Conservation (phyloP, 345 rosid species). For the Citrus maxima region DNA sequence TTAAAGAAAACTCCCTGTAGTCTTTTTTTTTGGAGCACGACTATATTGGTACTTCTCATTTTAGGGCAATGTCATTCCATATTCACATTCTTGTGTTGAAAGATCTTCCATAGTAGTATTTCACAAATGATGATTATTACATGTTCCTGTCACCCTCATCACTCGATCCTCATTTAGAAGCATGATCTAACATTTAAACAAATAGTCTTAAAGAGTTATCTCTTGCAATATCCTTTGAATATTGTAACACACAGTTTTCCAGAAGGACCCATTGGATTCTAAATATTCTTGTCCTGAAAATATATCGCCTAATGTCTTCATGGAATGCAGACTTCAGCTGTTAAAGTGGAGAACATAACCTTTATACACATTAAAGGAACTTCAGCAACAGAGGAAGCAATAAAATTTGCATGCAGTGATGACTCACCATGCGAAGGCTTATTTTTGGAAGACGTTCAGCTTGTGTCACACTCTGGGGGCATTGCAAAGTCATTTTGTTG, state of each 20-base stretch:
- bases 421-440: slow-evolving; percentile 55
- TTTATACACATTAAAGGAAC: slow-evolving; percentile 61
- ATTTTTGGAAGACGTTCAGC: slow-evolving; percentile 60
- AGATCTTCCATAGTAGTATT: neutral
- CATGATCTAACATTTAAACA: neutral
- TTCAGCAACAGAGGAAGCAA: slow-evolving; percentile 72
- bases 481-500: slow-evolving; percentile 59
- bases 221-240: neutral
- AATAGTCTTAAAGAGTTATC: too few relatives aligned
- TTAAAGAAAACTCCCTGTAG: neutral
- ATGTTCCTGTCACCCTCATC: neutral
- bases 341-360: slow-evolving; percentile 58
- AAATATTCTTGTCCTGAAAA: neutral
- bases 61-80: neutral
- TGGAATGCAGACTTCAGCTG: slow-evolving; percentile 67
- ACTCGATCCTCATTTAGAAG: neutral
- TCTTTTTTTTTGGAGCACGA: neutral
- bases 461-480: slow-evolving; percentile 36
- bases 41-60: neutral
- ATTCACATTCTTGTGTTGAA: neutral
- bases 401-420: slow-evolving; percentile 73
- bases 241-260: neutral
- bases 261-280: neutral
- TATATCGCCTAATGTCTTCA: neutral
- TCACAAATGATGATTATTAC: neutral